A percentile compares a stretch with the other conserved stretches of the same genome.
Evolutionary conservation across 768 basidiomycete species (phyloP).

Genomic region (Collybia mongolica): DNA sequence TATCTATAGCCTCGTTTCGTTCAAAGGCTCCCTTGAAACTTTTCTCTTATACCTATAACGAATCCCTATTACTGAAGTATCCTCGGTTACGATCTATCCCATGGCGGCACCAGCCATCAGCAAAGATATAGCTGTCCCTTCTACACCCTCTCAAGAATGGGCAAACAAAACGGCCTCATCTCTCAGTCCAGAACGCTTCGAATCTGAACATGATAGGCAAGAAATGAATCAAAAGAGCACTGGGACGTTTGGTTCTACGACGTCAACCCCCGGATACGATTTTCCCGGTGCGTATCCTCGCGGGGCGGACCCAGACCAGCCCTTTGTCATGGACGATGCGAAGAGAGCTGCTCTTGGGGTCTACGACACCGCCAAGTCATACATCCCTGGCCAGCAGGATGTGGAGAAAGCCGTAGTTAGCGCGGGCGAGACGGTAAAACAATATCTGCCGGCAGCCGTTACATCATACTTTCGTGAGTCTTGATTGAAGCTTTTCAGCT

Average conservation of each 20-base stretch:
- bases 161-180: constrained; percentile 7
- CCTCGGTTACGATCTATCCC: neutral
- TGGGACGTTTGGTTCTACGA: neutral
- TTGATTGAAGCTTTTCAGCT: too few species aligned
- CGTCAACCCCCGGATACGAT: constrained; percentile 10
- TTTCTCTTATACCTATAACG: too few species aligned
- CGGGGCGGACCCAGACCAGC: neutral
- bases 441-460: constrained; percentile 16
- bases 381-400: constrained; percentile 19
- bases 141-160: constrained; percentile 15
- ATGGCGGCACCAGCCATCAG: constrained; percentile 11
- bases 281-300: constrained; percentile 18
- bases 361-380: constrained; percentile 16
- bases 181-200: constrained; percentile 1
- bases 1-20: too few species aligned
- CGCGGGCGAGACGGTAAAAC: constrained; percentile 17
- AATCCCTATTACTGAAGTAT: too few species aligned
- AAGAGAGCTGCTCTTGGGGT: constrained; percentile 4
- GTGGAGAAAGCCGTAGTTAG: constrained; percentile 17
- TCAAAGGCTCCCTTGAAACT: too few species aligned
- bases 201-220: neutral
- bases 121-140: constrained; percentile 5
- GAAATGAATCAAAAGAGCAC: neutral
- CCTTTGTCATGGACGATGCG: neutral
- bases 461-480: constrained; percentile 14